These are phyloP conservation scores for Oryza meyeriana DNA, from an alignment of 176 grass and related monocot genomes.

Conservation along the genomic window DNA sequence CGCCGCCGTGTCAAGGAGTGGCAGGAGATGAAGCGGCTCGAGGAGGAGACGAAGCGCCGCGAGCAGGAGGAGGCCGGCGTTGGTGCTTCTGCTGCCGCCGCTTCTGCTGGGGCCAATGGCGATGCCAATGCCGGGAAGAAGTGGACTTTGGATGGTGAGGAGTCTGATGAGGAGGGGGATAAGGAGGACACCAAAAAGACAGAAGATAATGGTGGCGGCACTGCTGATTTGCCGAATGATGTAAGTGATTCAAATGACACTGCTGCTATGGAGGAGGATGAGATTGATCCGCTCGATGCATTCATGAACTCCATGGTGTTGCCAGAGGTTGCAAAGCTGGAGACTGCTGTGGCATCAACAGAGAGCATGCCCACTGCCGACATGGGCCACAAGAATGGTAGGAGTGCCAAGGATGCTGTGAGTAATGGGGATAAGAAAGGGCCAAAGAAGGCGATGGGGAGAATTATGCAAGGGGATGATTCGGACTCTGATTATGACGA, in stretches of 20 bases:
- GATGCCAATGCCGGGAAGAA: conserved; percentile 54
- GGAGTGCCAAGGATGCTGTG: conserved; percentile 28
- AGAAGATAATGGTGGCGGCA: background rate
- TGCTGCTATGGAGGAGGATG: conserved; percentile 56
- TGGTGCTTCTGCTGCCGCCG: background rate
- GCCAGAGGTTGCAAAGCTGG: conserved; percentile 82
- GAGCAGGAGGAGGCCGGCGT: conserved; percentile 30
- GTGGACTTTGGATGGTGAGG: conserved; percentile 92
- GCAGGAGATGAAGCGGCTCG: conserved; percentile 78
- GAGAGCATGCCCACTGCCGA: conserved; percentile 13
- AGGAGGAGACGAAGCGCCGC: conserved; percentile 17
- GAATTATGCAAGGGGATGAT: conserved; percentile 76
- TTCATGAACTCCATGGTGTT: conserved; percentile 95
- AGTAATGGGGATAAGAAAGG: conserved; percentile 48
- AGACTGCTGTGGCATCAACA: conserved; percentile 25
- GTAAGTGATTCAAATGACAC: conserved; percentile 26
- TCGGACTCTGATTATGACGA: conserved; percentile 63
- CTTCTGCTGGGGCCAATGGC: conserved; percentile 18
- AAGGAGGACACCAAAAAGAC: conserved; percentile 43
- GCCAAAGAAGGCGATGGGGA: conserved; percentile 43
- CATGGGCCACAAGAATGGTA: conserved; percentile 39
- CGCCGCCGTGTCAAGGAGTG: conserved; percentile 87
- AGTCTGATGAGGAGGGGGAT: conserved; percentile 82
- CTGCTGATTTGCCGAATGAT: conserved; percentile 40
- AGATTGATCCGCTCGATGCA: conserved; percentile 82